Evolutionary conservation across 163 green algal species (phyloP).

Genomic region (Prototheca stagnorum): DNA sequence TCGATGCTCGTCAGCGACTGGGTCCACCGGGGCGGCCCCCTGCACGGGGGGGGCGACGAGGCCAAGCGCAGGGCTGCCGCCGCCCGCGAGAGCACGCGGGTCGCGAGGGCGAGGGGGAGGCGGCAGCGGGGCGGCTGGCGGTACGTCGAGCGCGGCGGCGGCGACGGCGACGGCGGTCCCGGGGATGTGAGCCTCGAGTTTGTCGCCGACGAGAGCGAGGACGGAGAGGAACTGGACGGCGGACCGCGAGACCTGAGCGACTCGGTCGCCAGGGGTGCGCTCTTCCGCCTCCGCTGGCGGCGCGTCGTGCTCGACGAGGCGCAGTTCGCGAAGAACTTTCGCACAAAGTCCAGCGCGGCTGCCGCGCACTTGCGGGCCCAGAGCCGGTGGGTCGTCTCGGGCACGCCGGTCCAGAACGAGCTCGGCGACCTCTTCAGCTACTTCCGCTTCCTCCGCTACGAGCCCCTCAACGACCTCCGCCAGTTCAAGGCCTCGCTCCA

Average conservation of each 20-base stretch:
- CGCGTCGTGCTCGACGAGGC: slow-evolving; percentile 74
- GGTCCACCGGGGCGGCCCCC: no score
- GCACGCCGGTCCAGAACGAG: slow-evolving; percentile 79
- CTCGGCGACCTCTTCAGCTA: slow-evolving; percentile 75
- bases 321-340: slow-evolving; percentile 65
- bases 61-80: no score
- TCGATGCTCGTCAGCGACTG: slow-evolving; percentile 35
- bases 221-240: no score
- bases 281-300: slow-evolving; percentile 2
- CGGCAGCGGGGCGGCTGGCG: neutral
- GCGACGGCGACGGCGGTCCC: slow-evolving; percentile 1
- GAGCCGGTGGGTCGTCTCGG: slow-evolving; percentile 54
- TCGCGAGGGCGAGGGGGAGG: no score
- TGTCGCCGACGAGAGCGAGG: no score
- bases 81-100: no score
- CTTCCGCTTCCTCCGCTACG: slow-evolving; percentile 61
- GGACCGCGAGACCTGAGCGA: no score
- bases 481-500: slow-evolving; percentile 53
- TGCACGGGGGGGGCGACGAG: no score
- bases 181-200: no score
- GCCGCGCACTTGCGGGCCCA: slow-evolving; percentile 16
- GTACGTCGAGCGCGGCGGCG: neutral
- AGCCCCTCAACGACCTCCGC: slow-evolving; percentile 42
- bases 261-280: no score
- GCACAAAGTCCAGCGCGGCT: slow-evolving; percentile 45